Conservation (phyloP, 495 filamentous ascomycete species). For the Xeromyces bisporus region DNA sequence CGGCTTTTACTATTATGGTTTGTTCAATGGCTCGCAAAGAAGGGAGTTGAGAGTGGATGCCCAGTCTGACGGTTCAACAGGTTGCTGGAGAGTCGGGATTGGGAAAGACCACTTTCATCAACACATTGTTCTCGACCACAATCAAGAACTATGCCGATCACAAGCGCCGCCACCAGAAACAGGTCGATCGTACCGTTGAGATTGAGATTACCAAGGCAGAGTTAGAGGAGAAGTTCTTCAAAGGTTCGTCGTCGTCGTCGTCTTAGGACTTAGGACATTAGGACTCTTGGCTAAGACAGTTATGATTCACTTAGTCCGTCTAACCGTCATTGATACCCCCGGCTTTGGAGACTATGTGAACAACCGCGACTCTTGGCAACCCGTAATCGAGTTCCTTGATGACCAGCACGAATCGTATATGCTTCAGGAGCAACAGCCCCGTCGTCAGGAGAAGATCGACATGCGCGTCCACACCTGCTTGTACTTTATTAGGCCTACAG, state of each 20-base stretch:
- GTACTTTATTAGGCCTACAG: slow-evolving; percentile 97
- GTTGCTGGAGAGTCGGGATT: slow-evolving; percentile 97
- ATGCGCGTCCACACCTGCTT: slow-evolving; percentile 95
- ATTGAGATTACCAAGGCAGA: slow-evolving; percentile 99
- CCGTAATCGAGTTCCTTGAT: slow-evolving; percentile 98
- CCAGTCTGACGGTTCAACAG: slow-evolving; percentile 32
- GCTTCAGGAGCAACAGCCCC: slow-evolving; percentile 98
- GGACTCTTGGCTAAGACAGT: no score
- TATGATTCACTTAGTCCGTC: slow-evolving; percentile 65
- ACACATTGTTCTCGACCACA: slow-evolving; percentile 97
- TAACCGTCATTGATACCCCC: slow-evolving; percentile 97
- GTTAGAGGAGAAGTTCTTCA: slow-evolving; percentile 99
- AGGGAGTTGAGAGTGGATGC: neutral
- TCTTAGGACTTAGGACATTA: no score
- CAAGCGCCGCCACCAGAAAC: slow-evolving; percentile 95
- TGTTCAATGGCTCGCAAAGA: slow-evolving; percentile 6
- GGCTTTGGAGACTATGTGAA: slow-evolving; percentile 99
- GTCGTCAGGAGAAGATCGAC: slow-evolving; percentile 94
- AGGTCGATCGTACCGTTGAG: slow-evolving; percentile 97
- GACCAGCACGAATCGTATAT: slow-evolving; percentile 99
- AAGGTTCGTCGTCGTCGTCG: slow-evolving; percentile 43
- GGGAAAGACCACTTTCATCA: slow-evolving; percentile 99
- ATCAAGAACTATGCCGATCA: slow-evolving; percentile 99
- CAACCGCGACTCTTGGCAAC: slow-evolving; percentile 99
- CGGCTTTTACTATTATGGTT: slow-evolving; percentile 99